Conservation (phyloP, 805 yeast genomes). For the Ogataea neopini region DNA sequence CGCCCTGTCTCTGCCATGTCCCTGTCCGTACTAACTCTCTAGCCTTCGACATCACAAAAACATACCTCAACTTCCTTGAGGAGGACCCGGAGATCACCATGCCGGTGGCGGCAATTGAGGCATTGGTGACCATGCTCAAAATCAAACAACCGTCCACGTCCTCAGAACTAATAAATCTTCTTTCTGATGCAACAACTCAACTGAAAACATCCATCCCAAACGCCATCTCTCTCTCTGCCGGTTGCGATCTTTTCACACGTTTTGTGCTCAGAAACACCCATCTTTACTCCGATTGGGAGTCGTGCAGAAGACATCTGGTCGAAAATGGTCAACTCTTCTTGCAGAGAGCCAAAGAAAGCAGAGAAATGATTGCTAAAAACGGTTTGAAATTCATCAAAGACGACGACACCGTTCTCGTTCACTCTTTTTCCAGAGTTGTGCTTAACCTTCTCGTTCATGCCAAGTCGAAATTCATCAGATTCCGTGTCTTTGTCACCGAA, state of each 20-base stretch:
- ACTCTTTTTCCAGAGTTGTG: slow-evolving; percentile 91
- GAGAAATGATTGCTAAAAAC: slow-evolving; percentile 82
- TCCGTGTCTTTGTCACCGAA: slow-evolving; percentile 90
- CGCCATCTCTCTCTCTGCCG: slow-evolving; percentile 92
- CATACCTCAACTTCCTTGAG: slow-evolving; percentile 75
- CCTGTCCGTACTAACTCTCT: no score
- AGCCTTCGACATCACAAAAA: slow-evolving; percentile 74
- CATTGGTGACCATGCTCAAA: slow-evolving; percentile 79
- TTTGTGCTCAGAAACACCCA: slow-evolving; percentile 89
- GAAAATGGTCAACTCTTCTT: slow-evolving; percentile 93
- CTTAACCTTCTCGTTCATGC: slow-evolving; percentile 74
- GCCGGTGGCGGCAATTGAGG: slow-evolving; percentile 99
- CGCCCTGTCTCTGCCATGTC: no score
- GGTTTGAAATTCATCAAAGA: slow-evolving; percentile 91
- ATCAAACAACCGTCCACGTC: slow-evolving; percentile 90
- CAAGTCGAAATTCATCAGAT: slow-evolving; percentile 72
- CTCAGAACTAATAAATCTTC: slow-evolving; percentile 82
- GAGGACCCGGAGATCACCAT: slow-evolving; percentile 97
- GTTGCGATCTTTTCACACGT: slow-evolving; percentile 94
- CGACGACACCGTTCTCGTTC: slow-evolving; percentile 87
- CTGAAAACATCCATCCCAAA: slow-evolving; percentile 81
- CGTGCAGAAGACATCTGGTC: slow-evolving; percentile 82
- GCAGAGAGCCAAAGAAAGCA: slow-evolving; percentile 85
- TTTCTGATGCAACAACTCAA: slow-evolving; percentile 72
- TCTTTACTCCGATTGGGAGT: slow-evolving; percentile 91